Base-by-base conservation (phyloP, 371 early-diverging fungal genomes). In the Chytridium lagenaria region DNA sequence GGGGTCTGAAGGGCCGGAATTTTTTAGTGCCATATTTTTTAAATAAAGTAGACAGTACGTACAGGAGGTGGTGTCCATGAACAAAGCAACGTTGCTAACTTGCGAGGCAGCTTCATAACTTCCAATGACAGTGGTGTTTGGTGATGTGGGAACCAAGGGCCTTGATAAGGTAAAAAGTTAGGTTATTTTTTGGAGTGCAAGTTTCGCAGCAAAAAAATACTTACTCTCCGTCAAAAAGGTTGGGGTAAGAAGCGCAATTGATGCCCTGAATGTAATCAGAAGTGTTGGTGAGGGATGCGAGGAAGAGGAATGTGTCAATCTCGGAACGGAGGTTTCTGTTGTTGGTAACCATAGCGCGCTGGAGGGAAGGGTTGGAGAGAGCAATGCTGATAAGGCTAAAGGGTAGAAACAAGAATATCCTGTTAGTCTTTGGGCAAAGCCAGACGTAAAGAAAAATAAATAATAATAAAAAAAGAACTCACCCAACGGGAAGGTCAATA, bases 211-310 rank as follows among this genome's bases (percentile, higher is more conserved):
- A 19, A 52, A 26, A 26, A 5, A n/a, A 26, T 15, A 52, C 55
- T 22, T 52, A 52, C 55, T 10, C 16, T 5, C 23, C 26, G 12
- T 52, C 55, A 52, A 52, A 52, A 16, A 61, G 15, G 63, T 61
- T 61, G 63, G 63, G 63, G 34, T 36, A 61, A 2, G 33, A 19
- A 5, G 63, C 63, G 63, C 63, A 61, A 61, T 15, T 7, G 26
- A 61, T 23, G 2, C 63, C 63, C 5, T 34, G 15, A 7, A 61
- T 61, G 22, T 28, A 61, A 30, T 61, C 38, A 23, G 63, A 61
- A 2, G 63, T 34, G 28, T 5, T 19, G 36, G 7, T 16, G 28
- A 61, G 12, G 33, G 63, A 61, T 12, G 63, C 3, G 31, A 61
- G 26, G 36, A 61, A 38, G 33, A 38, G 15, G 63, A 15, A 61